Evolutionary conservation across 164 flowering plant species (phyloP), one percentile per base, ranked within the genome.

Genomic region (Echeveria elegans): DNA sequence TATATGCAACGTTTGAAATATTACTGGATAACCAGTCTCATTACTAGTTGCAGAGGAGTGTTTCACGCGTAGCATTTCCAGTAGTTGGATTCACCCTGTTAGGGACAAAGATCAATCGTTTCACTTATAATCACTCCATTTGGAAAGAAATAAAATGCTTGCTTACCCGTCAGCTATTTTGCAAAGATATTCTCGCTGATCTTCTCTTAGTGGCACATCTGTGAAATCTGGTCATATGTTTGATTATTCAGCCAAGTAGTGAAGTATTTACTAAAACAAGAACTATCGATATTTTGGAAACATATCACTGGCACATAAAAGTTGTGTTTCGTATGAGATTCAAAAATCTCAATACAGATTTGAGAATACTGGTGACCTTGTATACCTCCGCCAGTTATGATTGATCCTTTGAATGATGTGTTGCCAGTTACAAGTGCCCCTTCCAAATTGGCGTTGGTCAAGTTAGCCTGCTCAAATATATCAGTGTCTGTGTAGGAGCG

Each of bases 351-450:
- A 23, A 38, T 24, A 43, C 2, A 37, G n/a, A n/a, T n/a, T n/a
- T n/a, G n/a, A n/a, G 19, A 52, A 24, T 7, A 56, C 36, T 47
- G 21, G 36, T 10, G 21, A 8, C 50, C 65, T 30, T 26, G 73
- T 76, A 26, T 85, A 88, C 98, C 96, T 63, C 97, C 98, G 9
- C 98, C 98, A 5, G 79, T 82, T 53, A 90, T 86, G 19, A 64
- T 73, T 19, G 98, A 80, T 63, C 97, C 98, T 68, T 31, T 84
- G 73, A 94, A 94, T 56, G 98, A 94, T 34, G 98, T 94, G 76
- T 94, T 94, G 32, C 98, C 96, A 0, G 98, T 94, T 30, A 82
- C 80, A 66, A 86, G 82, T 69, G 98, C 96, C 28, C 97, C 98
- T 82, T 94, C 98, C 72, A 94, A 76, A 78, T 89, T 90, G 59